A percentile compares a stretch with the other conserved stretches of the same genome.
Conservation (phyloP, 495 filamentous ascomycete genomes). For the Bryoglossum gracile region DNA sequence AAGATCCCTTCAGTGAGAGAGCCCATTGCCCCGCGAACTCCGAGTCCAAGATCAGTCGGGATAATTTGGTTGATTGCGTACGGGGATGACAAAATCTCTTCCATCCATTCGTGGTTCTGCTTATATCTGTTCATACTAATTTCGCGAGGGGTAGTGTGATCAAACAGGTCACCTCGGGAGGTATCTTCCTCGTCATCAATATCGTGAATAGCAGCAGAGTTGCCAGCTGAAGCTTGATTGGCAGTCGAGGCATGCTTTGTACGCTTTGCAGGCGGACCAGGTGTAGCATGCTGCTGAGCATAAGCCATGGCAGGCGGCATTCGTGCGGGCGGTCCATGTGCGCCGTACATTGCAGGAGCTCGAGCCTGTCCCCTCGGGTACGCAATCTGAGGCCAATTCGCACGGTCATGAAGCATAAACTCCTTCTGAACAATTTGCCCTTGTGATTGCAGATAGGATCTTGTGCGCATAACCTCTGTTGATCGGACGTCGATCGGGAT, state of each 20-base stretch:
- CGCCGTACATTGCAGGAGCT: conserved; percentile 21
- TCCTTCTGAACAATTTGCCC: conserved; percentile 84
- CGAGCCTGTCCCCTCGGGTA: conserved; percentile 49
- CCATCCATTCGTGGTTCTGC: conserved; percentile 99
- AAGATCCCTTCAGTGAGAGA: conserved; percentile 73
- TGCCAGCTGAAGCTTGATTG: conserved; percentile 23
- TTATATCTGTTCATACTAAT: conserved; percentile 77
- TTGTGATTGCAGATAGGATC: conserved; percentile 62
- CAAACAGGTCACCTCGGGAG: conserved; percentile 76
- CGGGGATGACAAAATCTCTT: conserved; percentile 86
- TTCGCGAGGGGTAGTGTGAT: conserved; percentile 79
- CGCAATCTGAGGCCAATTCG: conserved; percentile 80
- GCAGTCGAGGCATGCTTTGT: conserved; percentile 24
- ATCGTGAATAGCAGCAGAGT: conserved; percentile 26
- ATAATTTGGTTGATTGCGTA: conserved; percentile 75
- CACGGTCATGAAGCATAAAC: conserved; percentile 84
- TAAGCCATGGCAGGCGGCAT: conserved; percentile 45
- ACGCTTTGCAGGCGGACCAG: conserved; percentile 42
- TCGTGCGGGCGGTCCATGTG: conserved; percentile 26
- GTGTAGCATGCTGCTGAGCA: conserved; percentile 36
- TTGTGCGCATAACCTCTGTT: conserved; percentile 53
- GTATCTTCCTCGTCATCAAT: conserved; percentile 84
- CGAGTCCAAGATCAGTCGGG: conserved; percentile 81
- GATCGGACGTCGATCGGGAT: conserved; percentile 53
- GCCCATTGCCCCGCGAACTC: conserved; percentile 78